Conservation (phyloP, 305 asterid species). For the Fraxinus xanthoxyloides region DNA sequence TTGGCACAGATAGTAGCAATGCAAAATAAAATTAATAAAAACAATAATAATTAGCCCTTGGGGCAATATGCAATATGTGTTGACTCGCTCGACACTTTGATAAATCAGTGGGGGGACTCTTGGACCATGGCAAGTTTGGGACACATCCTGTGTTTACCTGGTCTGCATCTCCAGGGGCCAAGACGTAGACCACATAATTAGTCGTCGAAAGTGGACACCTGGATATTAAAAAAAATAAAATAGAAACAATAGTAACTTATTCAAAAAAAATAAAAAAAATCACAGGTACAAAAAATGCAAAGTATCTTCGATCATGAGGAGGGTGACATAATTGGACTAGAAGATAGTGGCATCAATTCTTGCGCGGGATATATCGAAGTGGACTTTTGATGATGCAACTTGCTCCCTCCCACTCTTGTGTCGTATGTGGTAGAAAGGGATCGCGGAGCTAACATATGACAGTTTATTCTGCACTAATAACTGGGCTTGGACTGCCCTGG, state of each 20-base stretch:
- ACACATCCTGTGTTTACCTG: too few relatives aligned
- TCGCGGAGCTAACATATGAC: neutral
- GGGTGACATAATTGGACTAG: neutral
- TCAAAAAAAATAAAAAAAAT: neutral
- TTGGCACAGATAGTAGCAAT: neutral
- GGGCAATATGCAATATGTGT: too few relatives aligned
- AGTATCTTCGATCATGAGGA: neutral
- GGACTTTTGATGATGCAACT: neutral
- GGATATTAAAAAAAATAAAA: too few relatives aligned
- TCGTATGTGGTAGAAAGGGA: neutral
- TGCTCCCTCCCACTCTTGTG: neutral
- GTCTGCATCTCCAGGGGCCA: too few relatives aligned
- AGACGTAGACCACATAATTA: too few relatives aligned
- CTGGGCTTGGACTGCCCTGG: neutral
- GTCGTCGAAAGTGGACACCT: too few relatives aligned
- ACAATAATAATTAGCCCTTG: too few relatives aligned
- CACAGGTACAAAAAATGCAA: neutral
- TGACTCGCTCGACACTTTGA: too few relatives aligned
- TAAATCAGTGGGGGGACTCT: too few relatives aligned
- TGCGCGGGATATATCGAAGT: neutral
- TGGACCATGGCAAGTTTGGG: too few relatives aligned
- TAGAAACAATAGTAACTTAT: neutral
- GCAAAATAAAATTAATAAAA: neutral
- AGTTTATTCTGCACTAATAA: neutral
- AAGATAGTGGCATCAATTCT: neutral